phyloP scores from a whole-genome alignment of 345 rosid species.

The Salix exigua region DNA sequence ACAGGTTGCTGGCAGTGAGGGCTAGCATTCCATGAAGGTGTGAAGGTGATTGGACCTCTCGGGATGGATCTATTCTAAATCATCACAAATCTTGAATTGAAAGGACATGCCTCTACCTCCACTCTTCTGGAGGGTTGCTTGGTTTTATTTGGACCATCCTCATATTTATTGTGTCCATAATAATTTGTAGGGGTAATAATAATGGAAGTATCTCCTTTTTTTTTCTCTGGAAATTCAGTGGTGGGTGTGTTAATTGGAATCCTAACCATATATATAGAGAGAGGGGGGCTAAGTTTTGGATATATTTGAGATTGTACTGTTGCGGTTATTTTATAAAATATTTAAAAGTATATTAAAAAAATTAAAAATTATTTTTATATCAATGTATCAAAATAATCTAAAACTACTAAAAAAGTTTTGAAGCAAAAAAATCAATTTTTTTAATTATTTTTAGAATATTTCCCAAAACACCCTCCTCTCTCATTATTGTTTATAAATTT shows the following conservation, averaged over 20 bases:
- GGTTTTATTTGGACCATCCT: not conserved
- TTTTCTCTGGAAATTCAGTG: not conserved
- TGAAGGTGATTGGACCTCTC: not conserved
- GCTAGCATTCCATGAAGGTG: not conserved
- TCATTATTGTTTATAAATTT: no score
- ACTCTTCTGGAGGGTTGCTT: not conserved
- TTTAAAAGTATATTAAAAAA: no score
- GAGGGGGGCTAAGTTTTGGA: not conserved
- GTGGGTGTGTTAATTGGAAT: not conserved
- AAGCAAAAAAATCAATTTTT: no score
- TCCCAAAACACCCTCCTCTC: not conserved
- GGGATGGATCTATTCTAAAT: not conserved
- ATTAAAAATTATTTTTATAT: no score
- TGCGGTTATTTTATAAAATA: no score
- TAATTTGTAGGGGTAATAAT: not conserved
- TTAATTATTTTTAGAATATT: no score
- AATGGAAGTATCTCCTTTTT: not conserved
- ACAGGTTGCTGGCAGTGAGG: not conserved
- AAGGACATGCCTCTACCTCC: not conserved
- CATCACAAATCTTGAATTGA: not conserved
- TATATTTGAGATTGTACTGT: no score
- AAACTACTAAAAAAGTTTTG: no score
- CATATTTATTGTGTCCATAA: not conserved
- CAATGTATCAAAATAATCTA: accelerated
- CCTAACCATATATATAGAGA: no score